These are phyloP conservation scores for Scheffersomyces lignosus DNA, from an alignment of 805 yeast species.

Conservation along the genomic window DNA sequence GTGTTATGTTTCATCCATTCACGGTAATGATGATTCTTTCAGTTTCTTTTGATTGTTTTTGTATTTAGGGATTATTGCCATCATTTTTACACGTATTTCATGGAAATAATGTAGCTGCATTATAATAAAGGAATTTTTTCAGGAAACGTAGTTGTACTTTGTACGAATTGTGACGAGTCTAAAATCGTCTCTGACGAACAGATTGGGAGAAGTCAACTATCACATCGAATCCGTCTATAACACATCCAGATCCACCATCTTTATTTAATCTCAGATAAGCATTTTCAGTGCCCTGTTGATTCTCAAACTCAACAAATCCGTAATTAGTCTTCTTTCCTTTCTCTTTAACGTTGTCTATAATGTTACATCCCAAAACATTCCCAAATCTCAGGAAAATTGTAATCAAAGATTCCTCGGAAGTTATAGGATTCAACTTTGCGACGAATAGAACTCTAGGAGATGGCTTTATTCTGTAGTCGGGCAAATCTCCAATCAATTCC, in stretches of 20 bases:
- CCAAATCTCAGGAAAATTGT: slow-evolving; percentile 67
- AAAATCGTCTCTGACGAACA: too few relatives aligned
- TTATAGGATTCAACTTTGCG: slow-evolving; percentile 62
- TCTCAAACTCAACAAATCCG: slow-evolving; percentile 61
- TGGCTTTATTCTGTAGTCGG: slow-evolving; percentile 57
- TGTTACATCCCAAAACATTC: slow-evolving; percentile 47
- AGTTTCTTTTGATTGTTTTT: slow-evolving; percentile 1
- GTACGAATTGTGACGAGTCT: too few relatives aligned
- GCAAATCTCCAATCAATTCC: slow-evolving; percentile 64
- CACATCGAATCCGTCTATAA: slow-evolving; percentile 63
- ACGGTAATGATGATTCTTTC: slow-evolving; percentile 9
- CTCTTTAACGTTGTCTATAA: slow-evolving; percentile 54
- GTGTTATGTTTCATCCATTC: too few relatives aligned
- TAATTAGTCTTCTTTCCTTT: slow-evolving; percentile 56
- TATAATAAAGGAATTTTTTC: not conserved
- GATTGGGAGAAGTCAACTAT: slow-evolving; percentile 67
- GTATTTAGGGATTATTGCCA: slow-evolving; percentile 1
- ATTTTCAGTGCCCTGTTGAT: slow-evolving; percentile 51
- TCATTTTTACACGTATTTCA: too few relatives aligned
- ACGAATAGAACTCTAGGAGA: slow-evolving; percentile 62
- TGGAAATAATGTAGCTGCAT: not conserved
- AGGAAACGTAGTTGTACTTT: not conserved
- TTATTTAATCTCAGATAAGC: slow-evolving; percentile 65
- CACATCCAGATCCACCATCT: slow-evolving; percentile 35
- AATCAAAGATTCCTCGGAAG: slow-evolving; percentile 55